Evolutionary conservation across 2,329 filamentous ascomycete genomes (phyloP), one percentile per base, ranked within the genome.

Genomic region (Arthrinium phaeospermum): DNA sequence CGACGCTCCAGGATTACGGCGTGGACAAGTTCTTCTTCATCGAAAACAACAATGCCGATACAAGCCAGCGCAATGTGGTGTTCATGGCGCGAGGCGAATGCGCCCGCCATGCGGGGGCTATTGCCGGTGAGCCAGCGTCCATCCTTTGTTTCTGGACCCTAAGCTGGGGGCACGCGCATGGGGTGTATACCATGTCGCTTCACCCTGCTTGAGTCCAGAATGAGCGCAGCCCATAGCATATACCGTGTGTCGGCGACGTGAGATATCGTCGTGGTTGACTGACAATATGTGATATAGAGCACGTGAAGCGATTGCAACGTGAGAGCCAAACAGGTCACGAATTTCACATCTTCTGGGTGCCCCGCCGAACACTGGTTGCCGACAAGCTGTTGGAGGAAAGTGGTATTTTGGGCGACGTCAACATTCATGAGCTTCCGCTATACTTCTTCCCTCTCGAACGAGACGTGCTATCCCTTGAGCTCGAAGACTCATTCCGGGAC

Each of bases 11-110:
- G 81, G 96, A 99, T 80, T 98, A 98, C 85, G 97, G 97, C 44
- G 95, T 99, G 77, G 95, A 98, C 83, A 97, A 97, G 83, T 94
- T 98, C 76, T 99, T 98, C 86, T 93, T 98, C 80, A 87, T 99
- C 67, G 96, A 99, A 83, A 98, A 98, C 83, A 91, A 93, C 80
- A 98, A 99, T 83, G 92, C 95, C 82, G 96, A 98, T 83, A 93
- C 94, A 24, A 97, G 93, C 79, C 96, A 98, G 85, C 92, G 94
- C 80, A 99, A 98, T 87, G 91, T 99, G 75, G 90, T 99, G 76
- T 99, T 98, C 84, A 90, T 99, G 77, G 93, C 95, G 24, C 90
- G 95, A 79, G 96, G 95, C 74, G 96, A 98, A 84, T 96, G 94
- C 81, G 92, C 93, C 72, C 93, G 90, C 75, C 93, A 96, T 80